These are phyloP conservation scores for Blastobotrys serpentis DNA, from an alignment of 1,139 yeast species.

Conservation along the genomic window DNA sequence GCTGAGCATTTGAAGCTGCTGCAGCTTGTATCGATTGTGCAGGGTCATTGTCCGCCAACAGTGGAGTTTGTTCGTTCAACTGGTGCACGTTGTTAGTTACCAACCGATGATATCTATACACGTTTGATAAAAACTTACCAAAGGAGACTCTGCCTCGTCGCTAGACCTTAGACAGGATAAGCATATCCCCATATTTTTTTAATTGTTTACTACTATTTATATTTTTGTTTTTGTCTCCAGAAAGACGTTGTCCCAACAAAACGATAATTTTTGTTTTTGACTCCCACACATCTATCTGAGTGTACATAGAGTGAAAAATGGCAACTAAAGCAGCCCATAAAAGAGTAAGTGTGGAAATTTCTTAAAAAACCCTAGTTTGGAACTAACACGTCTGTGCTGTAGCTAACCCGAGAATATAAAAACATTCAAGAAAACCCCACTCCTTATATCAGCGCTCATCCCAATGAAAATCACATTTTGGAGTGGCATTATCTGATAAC, in stretches of 20 bases:
- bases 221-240: background rate
- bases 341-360: slow-evolving; percentile 28
- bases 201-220: background rate
- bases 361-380: background rate
- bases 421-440: slow-evolving; percentile 72
- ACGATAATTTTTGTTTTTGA: background rate
- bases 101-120: no score
- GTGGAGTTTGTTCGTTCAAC: slow-evolving; percentile 19
- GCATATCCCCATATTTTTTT: slow-evolving; percentile 29
- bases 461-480: slow-evolving; percentile 73
- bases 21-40: slow-evolving; percentile 7
- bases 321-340: slow-evolving; percentile 40
- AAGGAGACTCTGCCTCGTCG: slow-evolving; percentile 21
- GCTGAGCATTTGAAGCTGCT: slow-evolving; percentile 11
- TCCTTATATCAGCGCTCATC: slow-evolving; percentile 78
- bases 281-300: no score
- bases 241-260: background rate
- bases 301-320: no score
- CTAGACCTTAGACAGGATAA: slow-evolving; percentile 24
- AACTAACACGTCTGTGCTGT: slow-evolving; percentile 1
- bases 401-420: slow-evolving; percentile 76
- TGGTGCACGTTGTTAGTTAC: background rate
- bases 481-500: slow-evolving; percentile 78
- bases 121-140: slow-evolving; percentile 9
- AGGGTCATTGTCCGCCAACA: slow-evolving; percentile 6